Conservation (phyloP, 345 rosid genomes). For the Arabidopsis suecica region DNA sequence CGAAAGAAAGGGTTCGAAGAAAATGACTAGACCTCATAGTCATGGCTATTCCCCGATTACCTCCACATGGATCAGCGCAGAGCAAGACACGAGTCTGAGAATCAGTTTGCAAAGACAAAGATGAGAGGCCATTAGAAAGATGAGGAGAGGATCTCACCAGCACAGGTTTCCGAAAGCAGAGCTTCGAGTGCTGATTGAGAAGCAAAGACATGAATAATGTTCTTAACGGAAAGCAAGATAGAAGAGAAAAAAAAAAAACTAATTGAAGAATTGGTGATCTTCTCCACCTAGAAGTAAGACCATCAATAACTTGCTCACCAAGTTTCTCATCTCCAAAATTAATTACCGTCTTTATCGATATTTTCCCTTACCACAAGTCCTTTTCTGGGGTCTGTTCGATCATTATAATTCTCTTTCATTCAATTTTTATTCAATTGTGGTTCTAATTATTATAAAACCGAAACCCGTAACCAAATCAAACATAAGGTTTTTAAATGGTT, state of each 20-base stretch:
- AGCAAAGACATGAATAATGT: neutral
- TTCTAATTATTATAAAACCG: too few relatives aligned
- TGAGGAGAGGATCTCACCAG: neutral
- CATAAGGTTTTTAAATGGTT: too few relatives aligned
- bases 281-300: neutral
- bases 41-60: neutral
- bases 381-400: too few relatives aligned
- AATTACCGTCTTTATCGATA: too few relatives aligned
- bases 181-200: neutral
- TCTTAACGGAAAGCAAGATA: too few relatives aligned
- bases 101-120: neutral
- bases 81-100: neutral
- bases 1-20: neutral
- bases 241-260: neutral
- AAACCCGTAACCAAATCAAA: too few relatives aligned
- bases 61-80: neutral
- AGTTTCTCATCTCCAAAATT: neutral
- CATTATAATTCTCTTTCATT: too few relatives aligned
- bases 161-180: neutral
- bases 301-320: neutral
- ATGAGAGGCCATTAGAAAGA: neutral
- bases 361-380: too few relatives aligned
- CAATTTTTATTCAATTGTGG: too few relatives aligned
- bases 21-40: neutral
- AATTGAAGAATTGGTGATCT: neutral